Conservation (phyloP, 2,329 filamentous ascomycete genomes). For the Zymoseptoria crescenta region DNA sequence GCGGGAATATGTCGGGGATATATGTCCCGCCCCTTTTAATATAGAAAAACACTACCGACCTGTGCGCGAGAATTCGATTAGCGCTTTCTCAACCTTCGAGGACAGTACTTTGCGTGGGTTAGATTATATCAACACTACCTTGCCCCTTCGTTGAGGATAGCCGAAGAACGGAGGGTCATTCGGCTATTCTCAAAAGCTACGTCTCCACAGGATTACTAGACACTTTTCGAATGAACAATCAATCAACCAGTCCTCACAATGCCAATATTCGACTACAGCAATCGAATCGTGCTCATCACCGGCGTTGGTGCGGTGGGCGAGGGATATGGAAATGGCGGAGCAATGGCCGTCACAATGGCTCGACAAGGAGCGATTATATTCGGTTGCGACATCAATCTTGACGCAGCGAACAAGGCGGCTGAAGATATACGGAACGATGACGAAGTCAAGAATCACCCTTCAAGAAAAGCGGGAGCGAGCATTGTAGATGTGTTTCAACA, state of each 20-base stretch:
- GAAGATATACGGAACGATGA: slow-evolving; percentile 18
- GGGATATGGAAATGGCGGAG: slow-evolving; percentile 44
- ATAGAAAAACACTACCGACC: too few species aligned
- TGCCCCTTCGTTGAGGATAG: too few species aligned
- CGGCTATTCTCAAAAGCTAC: too few species aligned
- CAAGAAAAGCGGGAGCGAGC: slow-evolving; percentile 7
- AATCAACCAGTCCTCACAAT: neutral
- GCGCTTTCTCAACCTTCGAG: too few species aligned
- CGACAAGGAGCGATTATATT: slow-evolving; percentile 44
- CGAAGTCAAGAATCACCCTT: slow-evolving; percentile 14
- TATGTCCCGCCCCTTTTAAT: too few species aligned
- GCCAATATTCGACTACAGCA: slow-evolving; percentile 34
- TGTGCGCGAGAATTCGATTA: too few species aligned
- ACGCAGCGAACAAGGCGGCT: slow-evolving; percentile 20
- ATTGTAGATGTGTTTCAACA: slow-evolving; percentile 18
- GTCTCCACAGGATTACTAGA: too few species aligned
- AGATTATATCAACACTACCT: too few species aligned
- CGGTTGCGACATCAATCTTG: slow-evolving; percentile 42
- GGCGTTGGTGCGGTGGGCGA: slow-evolving; percentile 39
- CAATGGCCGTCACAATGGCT: slow-evolving; percentile 36
- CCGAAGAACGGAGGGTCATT: too few species aligned
- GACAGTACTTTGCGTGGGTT: too few species aligned
- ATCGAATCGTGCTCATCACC: slow-evolving; percentile 41
- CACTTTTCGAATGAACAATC: too few species aligned
- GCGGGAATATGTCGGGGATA: too few species aligned